Evolutionary conservation across 441 rosid genomes (phyloP).

Genomic region (Adansonia grandidieri): DNA sequence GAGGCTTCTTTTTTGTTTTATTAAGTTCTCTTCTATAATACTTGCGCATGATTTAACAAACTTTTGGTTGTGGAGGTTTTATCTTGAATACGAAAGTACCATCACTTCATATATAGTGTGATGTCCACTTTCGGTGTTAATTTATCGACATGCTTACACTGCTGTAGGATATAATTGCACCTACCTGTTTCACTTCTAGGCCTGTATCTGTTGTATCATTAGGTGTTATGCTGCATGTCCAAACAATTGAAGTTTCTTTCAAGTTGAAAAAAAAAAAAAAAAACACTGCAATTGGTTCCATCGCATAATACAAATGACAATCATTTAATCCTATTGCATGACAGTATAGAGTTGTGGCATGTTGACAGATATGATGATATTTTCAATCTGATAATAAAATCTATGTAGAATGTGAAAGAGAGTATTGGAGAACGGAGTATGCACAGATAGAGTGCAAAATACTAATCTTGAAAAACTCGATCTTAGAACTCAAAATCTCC

Average conservation of each 20-base stretch:
- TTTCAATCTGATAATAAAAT: not conserved
- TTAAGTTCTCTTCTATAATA: not conserved
- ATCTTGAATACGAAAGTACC: not conserved
- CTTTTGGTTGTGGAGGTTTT: constrained; percentile 6
- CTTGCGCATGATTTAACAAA: not conserved
- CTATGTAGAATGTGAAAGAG: not conserved
- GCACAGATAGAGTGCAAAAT: not conserved
- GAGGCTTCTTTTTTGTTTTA: not conserved
- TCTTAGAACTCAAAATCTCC: not conserved
- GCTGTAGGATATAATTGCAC: not conserved
- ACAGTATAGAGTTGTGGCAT: not conserved
- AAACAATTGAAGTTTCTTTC: not conserved
- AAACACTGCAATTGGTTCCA: not conserved
- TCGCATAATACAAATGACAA: not conserved
- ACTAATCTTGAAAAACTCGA: not conserved
- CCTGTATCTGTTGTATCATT: not conserved
- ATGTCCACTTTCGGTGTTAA: not conserved
- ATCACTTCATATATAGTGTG: not conserved
- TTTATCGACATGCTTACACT: constrained; percentile 4
- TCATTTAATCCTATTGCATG: not conserved
- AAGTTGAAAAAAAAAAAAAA: not conserved
- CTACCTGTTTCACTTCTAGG: not conserved
- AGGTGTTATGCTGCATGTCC: not conserved
- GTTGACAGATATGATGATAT: not conserved
- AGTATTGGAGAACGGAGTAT: not conserved